phyloP scores from a whole-genome alignment of 352 stramenopile species.

The Phytopythium cucurbitacearum region DNA sequence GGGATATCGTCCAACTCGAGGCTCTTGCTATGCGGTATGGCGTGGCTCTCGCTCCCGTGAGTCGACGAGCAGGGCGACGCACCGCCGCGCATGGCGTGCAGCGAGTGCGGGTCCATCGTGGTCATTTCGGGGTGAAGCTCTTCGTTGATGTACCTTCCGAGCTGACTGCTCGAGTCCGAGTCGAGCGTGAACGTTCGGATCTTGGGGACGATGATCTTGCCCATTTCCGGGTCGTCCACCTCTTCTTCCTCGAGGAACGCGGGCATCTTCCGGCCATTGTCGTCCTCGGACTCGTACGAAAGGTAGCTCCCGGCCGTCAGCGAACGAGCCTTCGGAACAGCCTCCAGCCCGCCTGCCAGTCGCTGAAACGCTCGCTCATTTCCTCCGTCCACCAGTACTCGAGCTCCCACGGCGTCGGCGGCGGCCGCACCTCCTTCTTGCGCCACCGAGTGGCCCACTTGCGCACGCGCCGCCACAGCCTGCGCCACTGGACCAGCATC shows the following conservation, averaged over 20 bases:
- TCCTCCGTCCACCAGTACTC: conserved; percentile 5
- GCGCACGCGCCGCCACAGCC: conserved; percentile 1
- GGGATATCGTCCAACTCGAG: conserved; percentile 38
- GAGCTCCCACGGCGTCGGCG: conserved; percentile 1
- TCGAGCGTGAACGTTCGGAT: conserved; percentile 36
- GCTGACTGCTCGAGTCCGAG: conserved; percentile 17
- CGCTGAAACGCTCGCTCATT: conserved; percentile 3
- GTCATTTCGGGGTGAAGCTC: conserved; percentile 13
- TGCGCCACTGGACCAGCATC: not conserved
- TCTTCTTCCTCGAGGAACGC: conserved; percentile 5
- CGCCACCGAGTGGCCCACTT: conserved; percentile 1
- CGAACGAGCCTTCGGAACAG: conserved; percentile 5
- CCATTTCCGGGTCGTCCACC: conserved; percentile 6
- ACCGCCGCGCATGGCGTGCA: conserved; percentile 7
- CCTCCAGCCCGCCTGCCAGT: conserved; percentile 3
- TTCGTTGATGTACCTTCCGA: conserved; percentile 31
- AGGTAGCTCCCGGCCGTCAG: not conserved
- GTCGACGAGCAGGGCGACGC: conserved; percentile 1
- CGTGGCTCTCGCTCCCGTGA: not conserved
- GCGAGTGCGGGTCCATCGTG: conserved; percentile 7
- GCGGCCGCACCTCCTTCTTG: not conserved
- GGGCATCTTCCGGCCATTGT: conserved; percentile 7
- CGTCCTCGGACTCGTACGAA: conserved; percentile 10
- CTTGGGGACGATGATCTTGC: conserved; percentile 24
- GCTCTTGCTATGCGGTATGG: conserved; percentile 38